Percentiles rank a stretch among this genome's conserved stretches.
These are phyloP conservation scores for Penicillium sp. DNA, from an alignment of 2,329 filamentous ascomycete genomes.

Conservation along the genomic window DNA sequence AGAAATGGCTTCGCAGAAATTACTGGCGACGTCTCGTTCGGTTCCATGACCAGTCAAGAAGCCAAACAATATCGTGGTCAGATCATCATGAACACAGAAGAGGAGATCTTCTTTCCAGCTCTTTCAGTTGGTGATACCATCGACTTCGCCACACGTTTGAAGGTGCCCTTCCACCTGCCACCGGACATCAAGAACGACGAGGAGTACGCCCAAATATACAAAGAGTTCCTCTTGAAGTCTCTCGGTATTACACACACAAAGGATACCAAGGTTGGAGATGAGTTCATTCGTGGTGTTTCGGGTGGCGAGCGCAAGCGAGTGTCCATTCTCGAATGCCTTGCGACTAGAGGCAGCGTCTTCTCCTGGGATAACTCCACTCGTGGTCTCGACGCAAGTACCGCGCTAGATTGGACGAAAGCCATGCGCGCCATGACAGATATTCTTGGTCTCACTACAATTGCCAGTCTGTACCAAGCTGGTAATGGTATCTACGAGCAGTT, in stretches of 20 bases:
- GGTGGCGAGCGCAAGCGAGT: constrained; percentile 73
- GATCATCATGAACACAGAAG: constrained; percentile 61
- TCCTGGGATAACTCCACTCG: constrained; percentile 72
- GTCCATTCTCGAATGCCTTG: constrained; percentile 68
- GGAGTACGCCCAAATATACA: constrained; percentile 12
- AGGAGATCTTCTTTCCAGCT: constrained; percentile 56
- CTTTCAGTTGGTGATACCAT: constrained; percentile 56
- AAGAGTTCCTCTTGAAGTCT: constrained; percentile 48
- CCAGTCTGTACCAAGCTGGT: constrained; percentile 71
- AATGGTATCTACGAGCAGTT: constrained; percentile 72
- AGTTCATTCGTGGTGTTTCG: constrained; percentile 67
- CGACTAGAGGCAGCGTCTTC: constrained; percentile 61
- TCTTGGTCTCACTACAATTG: constrained; percentile 62
- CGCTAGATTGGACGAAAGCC: constrained; percentile 63
- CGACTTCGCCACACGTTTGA: constrained; percentile 65
- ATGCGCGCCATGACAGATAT: constrained; percentile 67
- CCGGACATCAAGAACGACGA: constrained; percentile 66
- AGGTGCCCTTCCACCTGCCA: constrained; percentile 69
- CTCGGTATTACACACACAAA: constrained; percentile 64
- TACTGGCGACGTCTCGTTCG: constrained; percentile 62
- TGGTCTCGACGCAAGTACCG: constrained; percentile 68
- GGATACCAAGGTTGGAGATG: constrained; percentile 70
- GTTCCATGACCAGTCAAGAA: constrained; percentile 46
- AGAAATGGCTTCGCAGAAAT: constrained; percentile 62
- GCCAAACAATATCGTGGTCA: constrained; percentile 57